Evolutionary conservation across 2,329 filamentous ascomycete genomes (phyloP), one percentile per base, ranked within the genome.

Genomic region (Diaporthe citriasiana): DNA sequence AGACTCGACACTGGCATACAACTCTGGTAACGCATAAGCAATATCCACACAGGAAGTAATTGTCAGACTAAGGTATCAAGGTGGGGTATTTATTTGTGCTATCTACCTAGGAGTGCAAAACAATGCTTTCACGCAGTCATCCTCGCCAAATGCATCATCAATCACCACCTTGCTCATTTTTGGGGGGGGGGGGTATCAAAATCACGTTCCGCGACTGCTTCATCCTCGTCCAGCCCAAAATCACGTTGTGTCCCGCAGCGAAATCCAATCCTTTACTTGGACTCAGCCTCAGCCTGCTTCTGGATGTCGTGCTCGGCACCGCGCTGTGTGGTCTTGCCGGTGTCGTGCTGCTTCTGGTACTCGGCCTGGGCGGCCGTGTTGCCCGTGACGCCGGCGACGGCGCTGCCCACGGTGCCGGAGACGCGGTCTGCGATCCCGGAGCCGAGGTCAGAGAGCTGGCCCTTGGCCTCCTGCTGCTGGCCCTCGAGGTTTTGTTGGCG

Each of bases 281-380:
- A 19, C 25, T 59, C 70, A 38, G 87, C 86, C 77, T 90, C 88
- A 0, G 86, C 89, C 87, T 94, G 87, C 89, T 94, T 95, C 83
- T 93, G 85, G 73, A 97, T 88, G 80, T 97, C 95, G 50, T 89
- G 85, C 89, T 98, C 95, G 1, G 93, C 95, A 66, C 95, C 93
- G 27, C 95, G 90, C 88, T 97, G 93, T 80, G 90, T 88, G 27
- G 93, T 94, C 91, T 83, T 98, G 77, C 95, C 95, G 77, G 90
- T 85, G 79, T 97, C 95, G 80, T 97, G 95, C 83, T 93, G 86
- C 78, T 87, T 82, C 82, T 93, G 87, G 80, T 91, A 93, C 81
- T 91, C 89, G 63, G 86, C 82, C 86, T 95, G 88, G 74, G 90
- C 90, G 38, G 86, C 83, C 63, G 87, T 85, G 81, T 97, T 92